Base-by-base conservation (phyloP, 768 basidiomycete species). In the Panaeolus papilionaceus region DNA sequence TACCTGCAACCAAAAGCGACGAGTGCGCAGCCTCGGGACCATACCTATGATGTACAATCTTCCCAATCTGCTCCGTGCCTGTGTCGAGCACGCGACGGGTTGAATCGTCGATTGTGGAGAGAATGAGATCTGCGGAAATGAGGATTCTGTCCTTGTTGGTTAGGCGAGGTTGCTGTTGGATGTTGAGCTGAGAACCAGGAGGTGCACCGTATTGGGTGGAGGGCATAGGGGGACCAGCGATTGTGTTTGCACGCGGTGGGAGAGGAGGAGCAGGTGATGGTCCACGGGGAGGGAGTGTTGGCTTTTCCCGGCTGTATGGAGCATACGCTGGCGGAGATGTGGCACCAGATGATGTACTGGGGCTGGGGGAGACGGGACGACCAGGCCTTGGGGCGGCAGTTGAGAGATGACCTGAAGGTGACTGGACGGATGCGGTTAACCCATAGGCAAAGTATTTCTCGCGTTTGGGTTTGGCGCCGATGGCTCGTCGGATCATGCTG, bases 91-190 rank as follows among this genome's bases (percentile, higher is more conserved):
- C 69, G 61, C 82, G 82, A 47, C 84, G 79, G 37, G 85, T 80
- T 9, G 88, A 88, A 68, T 87, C 79, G 74, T 91, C 89, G 40
- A 91, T 79, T 4, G 89, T 88, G 14, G 88, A 86, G 10, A 89
- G 79, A 64, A 92, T 85, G 61, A 91, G 81, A 73, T 91, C 88
- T n/a, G 86, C 87, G 16, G 88, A 88, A 63, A 90, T 83, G 20
- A 90, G 73, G 28, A 91, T 71, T 28, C 85, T 83, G 49, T 84
- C 82, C 66, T 77, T 84, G 38, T 73, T 86, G 9, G 80, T 78
- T 9, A 86, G 76, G 62, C 75, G 74, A 63, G 75, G 68, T n/a
- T 73, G 72, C 1, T 75, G 70, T 33, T 70, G 71, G 16, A 58
- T 58, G 16, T 58, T 58, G 4, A 77, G 71, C n/a, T 70, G 70